Percentiles rank a stretch among this genome's conserved stretches.
These are phyloP conservation scores for Penicillium antarcticum DNA, from an alignment of 495 filamentous ascomycete genomes.

Conservation along the genomic window DNA sequence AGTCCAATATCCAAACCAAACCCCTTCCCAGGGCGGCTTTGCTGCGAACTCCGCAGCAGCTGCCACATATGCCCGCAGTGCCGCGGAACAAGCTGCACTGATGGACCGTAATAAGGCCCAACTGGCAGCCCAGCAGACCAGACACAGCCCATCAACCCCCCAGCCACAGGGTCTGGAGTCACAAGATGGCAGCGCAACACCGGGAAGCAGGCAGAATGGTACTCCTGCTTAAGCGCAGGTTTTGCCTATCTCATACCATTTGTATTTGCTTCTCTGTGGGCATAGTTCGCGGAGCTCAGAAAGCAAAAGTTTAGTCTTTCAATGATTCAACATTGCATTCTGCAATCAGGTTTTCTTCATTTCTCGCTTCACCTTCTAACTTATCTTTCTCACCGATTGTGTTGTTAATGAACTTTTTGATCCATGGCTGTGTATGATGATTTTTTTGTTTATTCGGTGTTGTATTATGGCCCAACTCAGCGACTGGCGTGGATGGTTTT, in stretches of 20 bases:
- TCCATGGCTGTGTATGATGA: slow-evolving; percentile 3
- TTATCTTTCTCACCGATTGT: slow-evolving; percentile 13
- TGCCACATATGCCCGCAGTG: slow-evolving; percentile 40
- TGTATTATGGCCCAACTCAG: slow-evolving; percentile 14
- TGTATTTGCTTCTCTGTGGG: not conserved
- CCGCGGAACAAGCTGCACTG: slow-evolving; percentile 44
- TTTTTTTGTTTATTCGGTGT: slow-evolving; percentile 7
- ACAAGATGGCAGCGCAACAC: slow-evolving; percentile 39
- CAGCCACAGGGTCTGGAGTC: slow-evolving; percentile 32
- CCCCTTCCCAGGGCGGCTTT: slow-evolving; percentile 34
- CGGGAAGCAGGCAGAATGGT: slow-evolving; percentile 40
- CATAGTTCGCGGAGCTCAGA: not conserved
- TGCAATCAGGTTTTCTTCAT: not conserved
- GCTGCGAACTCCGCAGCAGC: slow-evolving; percentile 40
- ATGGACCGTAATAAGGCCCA: slow-evolving; percentile 47
- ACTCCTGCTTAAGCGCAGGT: slow-evolving; percentile 36
- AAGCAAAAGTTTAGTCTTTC: not conserved
- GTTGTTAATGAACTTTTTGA: slow-evolving; percentile 20
- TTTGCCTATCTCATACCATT: not conserved
- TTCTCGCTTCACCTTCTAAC: not conserved
- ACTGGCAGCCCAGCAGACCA: slow-evolving; percentile 30
- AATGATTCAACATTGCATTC: not conserved
- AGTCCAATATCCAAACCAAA: slow-evolving; percentile 11
- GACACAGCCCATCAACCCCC: slow-evolving; percentile 40
- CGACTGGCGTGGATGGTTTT: slow-evolving; percentile 23